These are phyloP conservation scores for Sporodiniella umbellata DNA, from an alignment of 371 early-diverging fungal genomes.

Conservation along the genomic window DNA sequence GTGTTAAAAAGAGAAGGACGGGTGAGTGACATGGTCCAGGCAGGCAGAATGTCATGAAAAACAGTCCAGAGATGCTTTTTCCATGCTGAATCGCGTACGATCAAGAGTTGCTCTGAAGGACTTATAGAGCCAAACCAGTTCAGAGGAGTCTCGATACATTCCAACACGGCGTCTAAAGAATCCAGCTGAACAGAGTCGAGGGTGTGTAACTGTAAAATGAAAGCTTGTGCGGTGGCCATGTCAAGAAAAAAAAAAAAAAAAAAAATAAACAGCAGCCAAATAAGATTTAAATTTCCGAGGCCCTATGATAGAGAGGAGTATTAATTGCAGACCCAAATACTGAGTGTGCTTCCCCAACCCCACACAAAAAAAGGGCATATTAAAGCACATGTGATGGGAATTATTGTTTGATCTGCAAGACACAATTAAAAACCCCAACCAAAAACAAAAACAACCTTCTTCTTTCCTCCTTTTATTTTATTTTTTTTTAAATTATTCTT, in stretches of 20 bases:
- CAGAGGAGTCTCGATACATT: conserved; percentile 2
- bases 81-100: conserved; percentile 17
- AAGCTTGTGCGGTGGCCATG: background rate
- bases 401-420: too few relatives aligned
- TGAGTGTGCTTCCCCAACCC: too few relatives aligned
- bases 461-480: background rate
- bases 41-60: conserved; percentile 20
- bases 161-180: background rate
- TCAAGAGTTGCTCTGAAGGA: background rate
- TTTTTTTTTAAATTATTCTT: too few relatives aligned
- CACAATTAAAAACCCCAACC: background rate
- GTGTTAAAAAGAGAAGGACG: conserved; percentile 4
- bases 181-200: background rate
- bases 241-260: background rate
- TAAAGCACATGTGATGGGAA: too few relatives aligned
- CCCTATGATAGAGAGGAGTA: background rate
- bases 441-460: background rate
- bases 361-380: too few relatives aligned
- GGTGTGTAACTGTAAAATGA: background rate
- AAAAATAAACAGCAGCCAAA: too few relatives aligned
- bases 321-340: too few relatives aligned
- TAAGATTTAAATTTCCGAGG: too few relatives aligned
- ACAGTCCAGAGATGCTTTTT: conserved; percentile 27
- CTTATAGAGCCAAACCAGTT: background rate
- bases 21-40: conserved; percentile 13